Conservation (phyloP, 1,284 basidiomycete species). For the Naganishia sp. region DNA sequence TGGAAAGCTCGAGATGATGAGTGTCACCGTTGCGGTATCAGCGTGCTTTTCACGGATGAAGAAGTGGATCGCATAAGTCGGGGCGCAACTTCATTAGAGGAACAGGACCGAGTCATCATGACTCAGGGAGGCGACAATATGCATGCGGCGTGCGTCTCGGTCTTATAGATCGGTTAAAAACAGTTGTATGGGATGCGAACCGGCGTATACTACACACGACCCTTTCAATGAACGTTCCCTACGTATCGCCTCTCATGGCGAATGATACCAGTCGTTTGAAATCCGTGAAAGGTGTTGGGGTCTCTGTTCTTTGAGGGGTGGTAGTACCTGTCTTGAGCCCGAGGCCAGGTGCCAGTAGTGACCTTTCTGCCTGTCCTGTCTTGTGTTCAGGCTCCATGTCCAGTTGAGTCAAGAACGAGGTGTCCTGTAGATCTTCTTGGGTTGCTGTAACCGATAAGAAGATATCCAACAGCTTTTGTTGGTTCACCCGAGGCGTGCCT, state of each 20-base stretch:
- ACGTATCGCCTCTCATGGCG: constrained; percentile 60
- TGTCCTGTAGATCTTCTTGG: constrained; percentile 76
- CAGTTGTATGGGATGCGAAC: background rate
- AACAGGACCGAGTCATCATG: constrained; percentile 5
- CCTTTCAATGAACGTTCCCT: background rate
- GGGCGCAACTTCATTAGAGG: background rate
- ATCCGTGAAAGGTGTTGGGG: constrained; percentile 78
- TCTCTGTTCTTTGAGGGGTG: constrained; percentile 58
- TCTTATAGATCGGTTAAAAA: background rate
- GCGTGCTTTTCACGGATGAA: constrained; percentile 10
- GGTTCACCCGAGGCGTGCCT: constrained; percentile 79
- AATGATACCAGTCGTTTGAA: constrained; percentile 81
- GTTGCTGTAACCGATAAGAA: constrained; percentile 89
- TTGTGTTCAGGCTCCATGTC: constrained; percentile 74
- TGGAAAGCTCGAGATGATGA: constrained; percentile 10
- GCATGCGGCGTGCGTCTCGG: constrained; percentile 4
- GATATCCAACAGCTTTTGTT: constrained; percentile 84
- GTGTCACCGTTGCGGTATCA: background rate
- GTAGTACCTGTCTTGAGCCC: constrained; percentile 45
- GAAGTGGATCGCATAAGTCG: constrained; percentile 15
- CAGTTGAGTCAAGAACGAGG: constrained; percentile 84
- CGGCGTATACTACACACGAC: too few relatives aligned
- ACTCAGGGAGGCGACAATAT: constrained; percentile 10
- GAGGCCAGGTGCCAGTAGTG: constrained; percentile 62
- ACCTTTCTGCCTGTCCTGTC: constrained; percentile 7